These are phyloP conservation scores for Aureobasidium sp. DNA, from an alignment of 2,329 filamentous ascomycete species.

Conservation along the genomic window DNA sequence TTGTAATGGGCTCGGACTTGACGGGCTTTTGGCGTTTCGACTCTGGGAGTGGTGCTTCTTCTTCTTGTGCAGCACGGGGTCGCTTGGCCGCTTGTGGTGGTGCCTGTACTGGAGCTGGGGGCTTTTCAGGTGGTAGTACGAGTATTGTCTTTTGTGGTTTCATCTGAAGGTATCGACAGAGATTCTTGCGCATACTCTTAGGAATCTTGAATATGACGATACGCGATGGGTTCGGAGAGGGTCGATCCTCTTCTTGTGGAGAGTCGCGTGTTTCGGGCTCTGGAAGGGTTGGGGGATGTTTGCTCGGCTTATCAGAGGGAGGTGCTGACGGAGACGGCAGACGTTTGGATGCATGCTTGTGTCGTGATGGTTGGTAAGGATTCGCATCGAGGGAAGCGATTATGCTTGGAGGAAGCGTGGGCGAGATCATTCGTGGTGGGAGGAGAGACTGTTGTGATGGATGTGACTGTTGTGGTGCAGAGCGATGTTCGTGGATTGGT, in stretches of 20 bases:
- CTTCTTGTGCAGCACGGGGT: conserved; percentile 11
- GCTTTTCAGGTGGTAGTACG: conserved; percentile 13
- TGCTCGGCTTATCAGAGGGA: not conserved
- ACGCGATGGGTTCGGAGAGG: not conserved
- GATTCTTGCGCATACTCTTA: conserved; percentile 15
- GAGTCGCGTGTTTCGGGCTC: conserved; percentile 8
- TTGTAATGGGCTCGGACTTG: not conserved
- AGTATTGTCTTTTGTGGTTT: conserved; percentile 13
- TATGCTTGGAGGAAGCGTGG: conserved; percentile 50
- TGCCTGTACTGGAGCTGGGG: not conserved
- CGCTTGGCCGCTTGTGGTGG: conserved; percentile 14
- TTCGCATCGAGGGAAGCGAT: conserved; percentile 41
- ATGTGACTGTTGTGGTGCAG: conserved; percentile 5
- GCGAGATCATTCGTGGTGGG: conserved; percentile 48
- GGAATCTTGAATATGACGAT: conserved; percentile 17
- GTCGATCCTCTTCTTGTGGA: conserved; percentile 3
- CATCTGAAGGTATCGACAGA: conserved; percentile 11
- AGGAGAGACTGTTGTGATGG: conserved; percentile 5
- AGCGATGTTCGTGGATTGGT: not conserved
- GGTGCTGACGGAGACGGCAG: conserved; percentile 8
- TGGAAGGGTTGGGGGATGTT: not conserved
- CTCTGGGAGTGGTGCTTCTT: conserved; percentile 19
- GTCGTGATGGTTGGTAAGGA: not conserved
- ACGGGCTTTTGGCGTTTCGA: conserved; percentile 24
- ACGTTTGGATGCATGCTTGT: not conserved